Evolutionary conservation across 163 green algal species (phyloP).

Genomic region (Chlamydomonas reinhardtii): DNA sequence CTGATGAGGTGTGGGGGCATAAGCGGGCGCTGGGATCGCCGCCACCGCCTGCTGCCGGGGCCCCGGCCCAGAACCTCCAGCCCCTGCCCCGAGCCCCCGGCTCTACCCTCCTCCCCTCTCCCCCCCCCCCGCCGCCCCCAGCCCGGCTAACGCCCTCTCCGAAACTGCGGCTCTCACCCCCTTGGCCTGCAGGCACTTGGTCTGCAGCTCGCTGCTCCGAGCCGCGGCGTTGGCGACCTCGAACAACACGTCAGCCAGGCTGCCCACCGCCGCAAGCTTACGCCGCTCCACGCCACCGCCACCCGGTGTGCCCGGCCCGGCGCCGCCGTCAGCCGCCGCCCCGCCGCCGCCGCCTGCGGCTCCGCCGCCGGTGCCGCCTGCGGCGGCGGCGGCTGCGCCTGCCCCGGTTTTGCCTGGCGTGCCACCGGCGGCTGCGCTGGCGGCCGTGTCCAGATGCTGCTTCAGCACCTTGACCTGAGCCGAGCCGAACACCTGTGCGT

Average conservation of each 20-base stretch:
- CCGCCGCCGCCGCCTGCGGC: not conserved
- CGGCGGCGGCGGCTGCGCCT: not conserved
- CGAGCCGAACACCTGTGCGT: slow-evolving; percentile 25
- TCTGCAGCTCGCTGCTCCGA: slow-evolving; percentile 38
- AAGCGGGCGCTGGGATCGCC: too few species aligned
- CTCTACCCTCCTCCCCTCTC: not conserved
- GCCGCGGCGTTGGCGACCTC: slow-evolving; percentile 46
- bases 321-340: not conserved
- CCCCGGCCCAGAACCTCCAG: too few species aligned
- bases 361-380: not conserved
- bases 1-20: too few species aligned
- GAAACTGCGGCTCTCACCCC: slow-evolving; percentile 31
- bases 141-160: too few species aligned
- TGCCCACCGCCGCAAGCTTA: slow-evolving; percentile 45
- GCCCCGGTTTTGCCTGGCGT: not conserved
- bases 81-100: too few species aligned
- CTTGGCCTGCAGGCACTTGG: slow-evolving; percentile 45
- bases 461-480: slow-evolving; percentile 19
- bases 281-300: not conserved
- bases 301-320: not conserved
- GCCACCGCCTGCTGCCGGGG: too few species aligned
- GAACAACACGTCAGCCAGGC: slow-evolving; percentile 40
- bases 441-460: slow-evolving; percentile 3
- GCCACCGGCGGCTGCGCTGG: not conserved
- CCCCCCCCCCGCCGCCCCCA: not conserved